Base-by-base conservation (phyloP, 805 yeast species). In the Candida tallmaniae region DNA sequence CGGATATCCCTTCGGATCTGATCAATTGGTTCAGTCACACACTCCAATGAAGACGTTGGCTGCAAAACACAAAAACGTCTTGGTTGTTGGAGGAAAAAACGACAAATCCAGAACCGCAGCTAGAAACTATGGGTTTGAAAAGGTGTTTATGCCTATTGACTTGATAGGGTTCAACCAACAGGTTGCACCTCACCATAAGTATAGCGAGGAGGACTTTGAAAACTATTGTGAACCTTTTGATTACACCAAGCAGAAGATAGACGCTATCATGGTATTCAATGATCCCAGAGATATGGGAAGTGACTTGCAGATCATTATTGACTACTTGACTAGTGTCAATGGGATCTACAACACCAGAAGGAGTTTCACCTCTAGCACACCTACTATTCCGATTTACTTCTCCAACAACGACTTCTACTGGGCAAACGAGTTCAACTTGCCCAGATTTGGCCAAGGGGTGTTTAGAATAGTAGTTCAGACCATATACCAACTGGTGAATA, bases 391-490 rank as follows among this genome's bases (percentile, higher is more conserved):
- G 3, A 79, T 84, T 13, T 74, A 77, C 41, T 87, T 85, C 58
- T 81, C 90, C 27, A 87, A 86, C 58, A 75, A 83, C 51, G 97
- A 89, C 58, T 74, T 85, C 50, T 50, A 83, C 22, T 89, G 96
- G 95, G 85, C 96, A 12, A 88, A 84, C 51, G 87, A 81, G 48
- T 89, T 81, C 55, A 58, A 54, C 11, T 59, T 80, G 35, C 86
- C 95, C 15, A 70, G 97, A 36, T 83, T 86, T 50, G 97, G 96
- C 5, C 95, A 88, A 60, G 97, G 97, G 17, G 94, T 90, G 2
- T 81, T 84, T 49, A 68, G 90, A 41, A 70, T 75, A 33, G 60
- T 74, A 28, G 59, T 83, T 4, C 82, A 83, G 48, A 60, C 74
- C 4, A 56, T 87, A 28, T 84, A 83, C 48, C 51, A 56, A 14